Base-by-base conservation (phyloP, 2,329 filamentous ascomycete species). In the Exophiala sp. region DNA sequence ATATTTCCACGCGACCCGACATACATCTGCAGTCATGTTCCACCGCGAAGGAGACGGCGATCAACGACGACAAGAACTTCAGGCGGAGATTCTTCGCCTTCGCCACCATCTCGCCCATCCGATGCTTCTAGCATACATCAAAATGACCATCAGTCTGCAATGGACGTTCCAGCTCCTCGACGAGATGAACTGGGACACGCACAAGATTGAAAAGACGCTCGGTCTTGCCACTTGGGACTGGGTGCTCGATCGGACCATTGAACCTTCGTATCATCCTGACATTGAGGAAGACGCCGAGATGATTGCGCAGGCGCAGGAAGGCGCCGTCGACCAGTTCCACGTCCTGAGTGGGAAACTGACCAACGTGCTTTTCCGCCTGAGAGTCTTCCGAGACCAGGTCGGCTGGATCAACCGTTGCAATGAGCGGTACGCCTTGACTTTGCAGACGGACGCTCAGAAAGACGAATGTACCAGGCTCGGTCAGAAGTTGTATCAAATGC, bases 131-230 rank as follows among this genome's bases (percentile, higher is more conserved):
- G 53, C 50, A 2, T 58, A 52, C 41, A 50, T 58, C 35, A 58
- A 58, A 46, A 58, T 51, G 2, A 56, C 54, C 16, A 48, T 58
- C 24, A 50, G 45, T 1, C 30, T 58, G 23, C 46, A 48, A 13
- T 58, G 53, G 43, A 58, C 56, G 1, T 58, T 58, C 46, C 50
- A 56, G 11, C 48, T 56, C 42, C 42, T 56, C 6, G 56, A 58
- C 37, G 46, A 56, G 5, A 58, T 56, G 53, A 58, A 58, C 43
- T 29, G 49, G 13, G 50, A 58, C 27, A 58, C 56, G 2, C 47
- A 53, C 18, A 51, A 42, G n/a, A 46, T 58, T 13, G 56, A 58
- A 27, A 52, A 54, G 27, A 46, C 50, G 24, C 50, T 58, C 22
- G 56, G 54, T 2, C 50, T 58, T 14, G 47, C 53, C 2, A 55